These are phyloP conservation scores for Russula emetica DNA, from an alignment of 768 basidiomycete species.

Conservation along the genomic window DNA sequence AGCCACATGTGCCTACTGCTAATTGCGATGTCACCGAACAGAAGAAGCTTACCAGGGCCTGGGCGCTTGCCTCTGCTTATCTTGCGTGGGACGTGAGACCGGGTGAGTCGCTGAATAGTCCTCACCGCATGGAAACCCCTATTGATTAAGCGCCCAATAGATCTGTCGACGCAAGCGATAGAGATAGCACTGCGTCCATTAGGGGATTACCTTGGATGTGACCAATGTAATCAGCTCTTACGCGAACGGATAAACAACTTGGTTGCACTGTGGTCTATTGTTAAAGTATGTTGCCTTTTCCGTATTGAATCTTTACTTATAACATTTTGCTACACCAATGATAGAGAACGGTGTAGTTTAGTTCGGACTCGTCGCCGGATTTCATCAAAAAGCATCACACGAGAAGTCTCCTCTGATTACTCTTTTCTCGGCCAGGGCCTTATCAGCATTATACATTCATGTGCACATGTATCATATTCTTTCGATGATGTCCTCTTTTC, in stretches of 20 bases:
- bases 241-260: constrained; percentile 64
- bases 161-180: constrained; percentile 67
- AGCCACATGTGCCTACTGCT: constrained; percentile 66
- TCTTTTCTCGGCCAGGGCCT: neutral
- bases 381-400: neutral
- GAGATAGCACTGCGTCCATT: constrained; percentile 69
- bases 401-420: neutral
- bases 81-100: constrained; percentile 81
- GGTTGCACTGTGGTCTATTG: constrained; percentile 70
- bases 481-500: neutral
- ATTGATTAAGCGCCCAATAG: constrained; percentile 36
- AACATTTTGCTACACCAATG: neutral
- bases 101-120: constrained; percentile 42
- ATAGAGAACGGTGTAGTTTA: constrained; percentile 20
- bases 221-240: constrained; percentile 60
- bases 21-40: constrained; percentile 70
- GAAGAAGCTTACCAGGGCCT: constrained; percentile 74
- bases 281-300: constrained; percentile 50
- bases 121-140: neutral
- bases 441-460: constrained; percentile 4
- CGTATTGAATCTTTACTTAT: neutral
- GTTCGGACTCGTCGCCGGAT: neutral
- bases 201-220: constrained; percentile 63
- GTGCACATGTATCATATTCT: neutral
- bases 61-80: constrained; percentile 79